Evolutionary conservation across 2,329 filamentous ascomycete genomes (phyloP), one percentile per base, ranked within the genome.

Genomic region (Xylariaceae sp.): DNA sequence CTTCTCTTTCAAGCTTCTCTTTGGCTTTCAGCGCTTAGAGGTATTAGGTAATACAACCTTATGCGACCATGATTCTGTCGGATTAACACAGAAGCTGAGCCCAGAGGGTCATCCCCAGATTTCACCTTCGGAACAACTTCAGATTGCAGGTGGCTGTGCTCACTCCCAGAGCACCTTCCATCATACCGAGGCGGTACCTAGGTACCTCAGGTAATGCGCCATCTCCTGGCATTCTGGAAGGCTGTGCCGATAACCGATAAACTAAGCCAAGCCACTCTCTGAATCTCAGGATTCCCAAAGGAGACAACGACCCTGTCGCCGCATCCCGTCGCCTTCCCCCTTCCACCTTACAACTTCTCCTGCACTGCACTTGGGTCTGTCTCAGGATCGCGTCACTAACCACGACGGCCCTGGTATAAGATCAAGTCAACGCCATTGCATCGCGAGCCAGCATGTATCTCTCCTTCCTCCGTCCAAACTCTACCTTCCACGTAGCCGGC

Each of bases 381-480:
- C 50, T 52, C 50, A 52, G 50, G 48, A 49, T 49, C 42, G 30
- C 40, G 38, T 47, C 44, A 32, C 41, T 43, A 41, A n/a, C 9
- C 19, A 37, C 44, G 42, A 41, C 39, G 35, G 41, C 43, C 39
- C 32, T 45, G 36, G 34, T 30, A 45, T 39, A 37, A 30, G 39
- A 38, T 37, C 35, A 36, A 37, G 30, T 45, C 26, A 34, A 37
- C 43, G 45, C 43, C 39, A 43, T 42, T 43, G 29, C 15, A 29
- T 40, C 31, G 30, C 30, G 6, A 44, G 49, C 40, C 49, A 52
- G 47, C 47, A 52, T 52, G 48, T 51, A 51, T 50, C 38, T 26
- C 40, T 43, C 46, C 41, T 43, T 48, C 41, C 44, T 40, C 44
- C 41, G 35, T 43, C 37, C 35, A 38, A 44, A 42, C 34, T 46